These are phyloP conservation scores for Cystobasidiopsis lactophilus DNA, from an alignment of 768 basidiomycete species.

Conservation along the genomic window DNA sequence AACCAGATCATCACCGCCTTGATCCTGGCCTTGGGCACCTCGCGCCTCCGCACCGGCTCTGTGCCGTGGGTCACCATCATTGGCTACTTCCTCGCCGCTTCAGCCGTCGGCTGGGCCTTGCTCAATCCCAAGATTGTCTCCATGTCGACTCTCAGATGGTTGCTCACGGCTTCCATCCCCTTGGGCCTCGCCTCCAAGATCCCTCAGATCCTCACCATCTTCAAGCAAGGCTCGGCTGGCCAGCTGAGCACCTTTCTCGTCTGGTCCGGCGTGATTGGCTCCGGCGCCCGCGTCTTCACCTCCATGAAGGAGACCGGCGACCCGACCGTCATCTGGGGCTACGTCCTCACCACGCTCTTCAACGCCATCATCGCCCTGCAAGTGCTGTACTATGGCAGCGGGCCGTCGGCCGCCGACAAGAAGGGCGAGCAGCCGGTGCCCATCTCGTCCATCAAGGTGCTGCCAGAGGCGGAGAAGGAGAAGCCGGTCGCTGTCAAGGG, in stretches of 20 bases:
- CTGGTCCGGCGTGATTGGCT: slow-evolving; percentile 63
- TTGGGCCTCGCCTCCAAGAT: slow-evolving; percentile 79
- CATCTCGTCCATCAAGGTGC: too few relatives aligned
- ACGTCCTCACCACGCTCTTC: slow-evolving; percentile 54
- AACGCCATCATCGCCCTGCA: slow-evolving; percentile 43
- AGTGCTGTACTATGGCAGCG: slow-evolving; percentile 11
- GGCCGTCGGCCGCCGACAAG: too few relatives aligned
- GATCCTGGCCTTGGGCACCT: slow-evolving; percentile 28
- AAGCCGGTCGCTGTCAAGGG: neutral
- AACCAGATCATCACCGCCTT: slow-evolving; percentile 8
- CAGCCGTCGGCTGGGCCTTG: slow-evolving; percentile 18
- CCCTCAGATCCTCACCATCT: slow-evolving; percentile 75
- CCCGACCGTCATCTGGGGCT: slow-evolving; percentile 54
- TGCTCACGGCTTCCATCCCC: slow-evolving; percentile 72
- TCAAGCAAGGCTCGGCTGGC: slow-evolving; percentile 53
- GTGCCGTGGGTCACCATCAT: slow-evolving; percentile 9
- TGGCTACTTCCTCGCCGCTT: slow-evolving; percentile 12
- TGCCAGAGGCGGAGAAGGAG: neutral
- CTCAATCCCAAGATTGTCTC: slow-evolving; percentile 30
- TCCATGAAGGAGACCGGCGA: slow-evolving; percentile 78
- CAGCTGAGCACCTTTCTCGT: slow-evolving; percentile 88
- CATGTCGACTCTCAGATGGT: slow-evolving; percentile 34
- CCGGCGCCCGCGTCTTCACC: slow-evolving; percentile 78
- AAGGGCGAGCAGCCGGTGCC: too few relatives aligned
- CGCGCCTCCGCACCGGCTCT: neutral